Evolutionary conservation across 441 rosid genomes (phyloP).

Genomic region (Erodium trifolium): DNA sequence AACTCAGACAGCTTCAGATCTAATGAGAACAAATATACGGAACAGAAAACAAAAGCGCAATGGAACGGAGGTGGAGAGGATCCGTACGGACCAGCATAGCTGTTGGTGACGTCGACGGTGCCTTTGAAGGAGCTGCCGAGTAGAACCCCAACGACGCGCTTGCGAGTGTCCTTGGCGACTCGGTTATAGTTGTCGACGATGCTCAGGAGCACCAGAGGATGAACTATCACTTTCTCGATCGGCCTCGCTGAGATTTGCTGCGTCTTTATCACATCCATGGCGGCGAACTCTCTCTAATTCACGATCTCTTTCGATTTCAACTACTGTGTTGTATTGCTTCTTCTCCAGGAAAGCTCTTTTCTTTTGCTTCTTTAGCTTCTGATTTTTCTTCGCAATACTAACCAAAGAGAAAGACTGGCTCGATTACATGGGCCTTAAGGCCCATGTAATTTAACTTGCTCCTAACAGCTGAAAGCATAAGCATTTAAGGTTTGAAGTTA

Average conservation of each 20-base stretch:
- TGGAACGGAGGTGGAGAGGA: not conserved
- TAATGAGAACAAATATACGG: not conserved
- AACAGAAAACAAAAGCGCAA: too few relatives aligned
- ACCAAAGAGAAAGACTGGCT: too few relatives aligned
- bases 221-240: conserved; percentile 78
- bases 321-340: conserved; percentile 27
- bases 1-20: not conserved
- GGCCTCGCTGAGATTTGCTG: conserved; percentile 62
- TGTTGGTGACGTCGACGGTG: conserved; percentile 71
- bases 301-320: not conserved
- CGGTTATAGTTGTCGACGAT: conserved; percentile 84
- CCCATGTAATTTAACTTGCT: too few relatives aligned
- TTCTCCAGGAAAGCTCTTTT: conserved; percentile 35
- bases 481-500: too few relatives aligned
- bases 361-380: not conserved
- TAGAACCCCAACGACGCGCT: conserved; percentile 73
- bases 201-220: conserved; percentile 80
- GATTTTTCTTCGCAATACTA: not conserved
- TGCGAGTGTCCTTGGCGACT: conserved; percentile 77
- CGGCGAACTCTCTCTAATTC: too few relatives aligned
- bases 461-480: too few relatives aligned
- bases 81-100: conserved; percentile 54
- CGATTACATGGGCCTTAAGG: too few relatives aligned
- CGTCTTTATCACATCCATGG: conserved; percentile 77
- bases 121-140: conserved; percentile 65